Percentiles rank a stretch among this genome's conserved stretches.
phyloP scores from a whole-genome alignment of 2,329 filamentous ascomycete species.

The Xylariomycetidae sp. region DNA sequence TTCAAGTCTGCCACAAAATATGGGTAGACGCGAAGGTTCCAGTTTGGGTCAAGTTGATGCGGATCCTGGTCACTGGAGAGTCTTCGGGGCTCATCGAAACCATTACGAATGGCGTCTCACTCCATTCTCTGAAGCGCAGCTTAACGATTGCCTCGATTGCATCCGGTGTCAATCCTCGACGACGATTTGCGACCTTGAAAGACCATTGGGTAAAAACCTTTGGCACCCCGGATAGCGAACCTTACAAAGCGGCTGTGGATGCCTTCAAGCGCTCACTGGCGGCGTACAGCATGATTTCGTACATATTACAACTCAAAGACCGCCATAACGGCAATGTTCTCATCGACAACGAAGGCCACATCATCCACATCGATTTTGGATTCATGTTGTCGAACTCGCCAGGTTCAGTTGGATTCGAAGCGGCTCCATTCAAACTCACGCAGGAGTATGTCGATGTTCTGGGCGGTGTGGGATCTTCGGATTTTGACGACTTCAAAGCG shows the following conservation, averaged over 20 bases:
- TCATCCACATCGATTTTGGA: constrained; percentile 84
- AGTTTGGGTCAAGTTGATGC: constrained; percentile 88
- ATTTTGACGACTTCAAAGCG: constrained; percentile 70
- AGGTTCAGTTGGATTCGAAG: constrained; percentile 78
- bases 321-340: constrained; percentile 82
- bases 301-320: constrained; percentile 78
- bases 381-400: constrained; percentile 88
- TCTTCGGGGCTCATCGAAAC: constrained; percentile 81
- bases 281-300: constrained; percentile 80
- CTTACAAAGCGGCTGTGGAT: constrained; percentile 65
- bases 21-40: constrained; percentile 68
- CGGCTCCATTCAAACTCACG: constrained; percentile 80
- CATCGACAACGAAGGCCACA: constrained; percentile 79
- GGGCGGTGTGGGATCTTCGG: constrained; percentile 62
- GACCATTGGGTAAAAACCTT: constrained; percentile 81
- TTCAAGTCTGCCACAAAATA: constrained; percentile 73
- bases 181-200: constrained; percentile 71
- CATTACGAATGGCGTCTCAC: constrained; percentile 81
- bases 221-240: constrained; percentile 61
- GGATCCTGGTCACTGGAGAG: constrained; percentile 79
- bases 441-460: constrained; percentile 82
- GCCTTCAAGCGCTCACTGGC: constrained; percentile 78
- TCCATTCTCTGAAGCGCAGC: constrained; percentile 78
- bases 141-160: constrained; percentile 71
- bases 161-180: constrained; percentile 64